Evolutionary conservation across 106 monocot species (phyloP).

Genomic region (Allium fistulosum): DNA sequence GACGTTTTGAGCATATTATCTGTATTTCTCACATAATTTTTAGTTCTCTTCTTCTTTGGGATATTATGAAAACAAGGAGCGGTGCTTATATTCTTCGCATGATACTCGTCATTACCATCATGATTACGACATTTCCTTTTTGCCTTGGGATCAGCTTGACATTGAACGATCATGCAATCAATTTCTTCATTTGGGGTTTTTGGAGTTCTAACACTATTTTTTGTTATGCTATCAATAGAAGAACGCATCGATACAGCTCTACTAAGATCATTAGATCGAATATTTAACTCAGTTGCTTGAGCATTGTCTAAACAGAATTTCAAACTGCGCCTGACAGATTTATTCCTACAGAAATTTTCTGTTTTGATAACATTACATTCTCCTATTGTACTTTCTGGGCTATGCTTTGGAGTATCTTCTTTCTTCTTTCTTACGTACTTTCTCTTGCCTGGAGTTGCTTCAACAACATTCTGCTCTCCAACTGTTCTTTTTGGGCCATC

Average conservation of each 20-base stretch:
- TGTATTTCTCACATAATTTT: neutral
- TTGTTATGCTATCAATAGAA: no score
- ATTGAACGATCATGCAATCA: no score
- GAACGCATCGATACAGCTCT: no score
- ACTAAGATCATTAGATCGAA: no score
- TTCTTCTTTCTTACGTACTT: constrained; percentile 40
- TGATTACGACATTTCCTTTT: constrained; percentile 3
- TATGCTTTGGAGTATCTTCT: neutral
- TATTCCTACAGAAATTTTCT: constrained; percentile 5
- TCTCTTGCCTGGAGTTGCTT: constrained; percentile 17
- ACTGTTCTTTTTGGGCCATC: no score
- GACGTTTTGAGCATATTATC: neutral
- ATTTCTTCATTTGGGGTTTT: no score
- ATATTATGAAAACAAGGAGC: neutral
- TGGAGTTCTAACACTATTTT: no score
- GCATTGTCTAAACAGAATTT: no score
- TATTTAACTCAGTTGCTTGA: no score
- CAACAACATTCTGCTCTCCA: no score
- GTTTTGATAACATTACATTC: neutral
- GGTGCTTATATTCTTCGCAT: neutral
- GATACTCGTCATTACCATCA: constrained; percentile 7
- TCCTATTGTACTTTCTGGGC: neutral
- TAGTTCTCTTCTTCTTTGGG: neutral
- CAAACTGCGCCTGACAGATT: no score
- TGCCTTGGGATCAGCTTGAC: no score